Percentiles rank a stretch among this genome's conserved stretches.
Evolutionary conservation across 805 yeast genomes (phyloP).

Genomic region (Saturnispora ahearnii): DNA sequence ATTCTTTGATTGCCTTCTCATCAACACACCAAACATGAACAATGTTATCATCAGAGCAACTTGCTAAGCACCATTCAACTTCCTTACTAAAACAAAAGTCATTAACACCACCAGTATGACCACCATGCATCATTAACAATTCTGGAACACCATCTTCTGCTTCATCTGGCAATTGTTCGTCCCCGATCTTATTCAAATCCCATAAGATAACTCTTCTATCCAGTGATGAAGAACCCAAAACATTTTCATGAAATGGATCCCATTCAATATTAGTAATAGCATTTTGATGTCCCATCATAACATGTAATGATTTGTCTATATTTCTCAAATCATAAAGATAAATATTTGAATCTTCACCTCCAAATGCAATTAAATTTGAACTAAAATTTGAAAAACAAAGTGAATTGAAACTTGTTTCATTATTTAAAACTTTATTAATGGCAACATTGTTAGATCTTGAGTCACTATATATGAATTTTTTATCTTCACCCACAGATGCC

Average conservation of each 20-base stretch:
- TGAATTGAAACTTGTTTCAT: constrained; percentile 42
- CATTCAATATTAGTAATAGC: constrained; percentile 67
- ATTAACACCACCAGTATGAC: constrained; percentile 70
- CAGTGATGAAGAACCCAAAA: constrained; percentile 65
- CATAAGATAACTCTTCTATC: constrained; percentile 74
- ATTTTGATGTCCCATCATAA: constrained; percentile 74
- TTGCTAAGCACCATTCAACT: constrained; percentile 69
- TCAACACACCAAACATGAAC: constrained; percentile 51
- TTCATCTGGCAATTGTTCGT: constrained; percentile 78
- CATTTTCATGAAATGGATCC: constrained; percentile 69
- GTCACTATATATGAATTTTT: constrained; percentile 46
- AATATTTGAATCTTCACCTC: constrained; percentile 59
- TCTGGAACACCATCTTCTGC: constrained; percentile 90
- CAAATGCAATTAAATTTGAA: constrained; percentile 52
- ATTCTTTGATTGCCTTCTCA: constrained; percentile 24
- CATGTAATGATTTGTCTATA: constrained; percentile 40
- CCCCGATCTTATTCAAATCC: constrained; percentile 75
- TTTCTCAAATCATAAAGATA: constrained; percentile 55
- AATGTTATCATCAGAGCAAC: constrained; percentile 53
- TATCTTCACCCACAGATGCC: constrained; percentile 73
- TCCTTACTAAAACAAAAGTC: constrained; percentile 65
- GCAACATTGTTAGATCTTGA: constrained; percentile 29
- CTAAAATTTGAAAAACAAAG: constrained; percentile 59
- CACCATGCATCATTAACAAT: constrained; percentile 85
- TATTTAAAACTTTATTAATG: constrained; percentile 22